phyloP scores from a whole-genome alignment of 2,329 filamentous ascomycete species.

The Biscogniauxia mediterranea region DNA sequence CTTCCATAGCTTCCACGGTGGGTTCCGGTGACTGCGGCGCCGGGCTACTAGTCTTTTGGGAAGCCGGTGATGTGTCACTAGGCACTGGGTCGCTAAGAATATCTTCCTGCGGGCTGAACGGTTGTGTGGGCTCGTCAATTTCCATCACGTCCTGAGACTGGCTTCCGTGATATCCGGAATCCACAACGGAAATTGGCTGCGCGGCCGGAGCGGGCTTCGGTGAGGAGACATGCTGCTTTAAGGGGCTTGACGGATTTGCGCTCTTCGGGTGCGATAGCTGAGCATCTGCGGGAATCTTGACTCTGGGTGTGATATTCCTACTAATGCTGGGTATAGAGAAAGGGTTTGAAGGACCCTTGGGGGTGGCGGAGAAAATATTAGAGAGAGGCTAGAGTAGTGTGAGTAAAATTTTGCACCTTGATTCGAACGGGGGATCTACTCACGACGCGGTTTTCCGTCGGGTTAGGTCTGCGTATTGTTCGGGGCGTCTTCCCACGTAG shows the following conservation, averaged over 20 bases:
- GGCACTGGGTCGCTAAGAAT: slow-evolving; percentile 20
- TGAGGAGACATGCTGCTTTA: slow-evolving; percentile 32
- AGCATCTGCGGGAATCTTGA: slow-evolving; percentile 58
- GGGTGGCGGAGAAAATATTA: slow-evolving; percentile 56
- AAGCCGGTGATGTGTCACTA: slow-evolving; percentile 19
- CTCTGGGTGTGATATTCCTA: slow-evolving; percentile 54
- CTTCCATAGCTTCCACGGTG: slow-evolving; percentile 16
- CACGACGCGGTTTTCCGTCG: slow-evolving; percentile 62
- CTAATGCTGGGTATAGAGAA: slow-evolving; percentile 48
- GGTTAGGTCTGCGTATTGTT: slow-evolving; percentile 61
- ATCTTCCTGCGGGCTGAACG: slow-evolving; percentile 21
- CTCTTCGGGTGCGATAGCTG: slow-evolving; percentile 32
- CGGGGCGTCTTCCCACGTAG: slow-evolving; percentile 78
- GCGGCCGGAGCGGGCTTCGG: slow-evolving; percentile 27
- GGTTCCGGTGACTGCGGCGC: slow-evolving; percentile 20
- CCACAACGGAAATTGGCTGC: slow-evolving; percentile 42
- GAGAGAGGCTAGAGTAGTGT: slow-evolving; percentile 51
- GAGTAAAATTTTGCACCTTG: slow-evolving; percentile 9
- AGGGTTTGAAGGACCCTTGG: slow-evolving; percentile 53
- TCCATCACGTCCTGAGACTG: slow-evolving; percentile 56
- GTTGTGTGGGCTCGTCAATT: slow-evolving; percentile 27
- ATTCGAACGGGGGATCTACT: slow-evolving; percentile 32
- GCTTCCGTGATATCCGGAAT: slow-evolving; percentile 73
- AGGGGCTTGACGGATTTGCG: slow-evolving; percentile 34
- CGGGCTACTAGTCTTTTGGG: slow-evolving; percentile 17